Evolutionary conservation across 2,329 filamentous ascomycete genomes (phyloP).

Genomic region (Penicillium palitans): DNA sequence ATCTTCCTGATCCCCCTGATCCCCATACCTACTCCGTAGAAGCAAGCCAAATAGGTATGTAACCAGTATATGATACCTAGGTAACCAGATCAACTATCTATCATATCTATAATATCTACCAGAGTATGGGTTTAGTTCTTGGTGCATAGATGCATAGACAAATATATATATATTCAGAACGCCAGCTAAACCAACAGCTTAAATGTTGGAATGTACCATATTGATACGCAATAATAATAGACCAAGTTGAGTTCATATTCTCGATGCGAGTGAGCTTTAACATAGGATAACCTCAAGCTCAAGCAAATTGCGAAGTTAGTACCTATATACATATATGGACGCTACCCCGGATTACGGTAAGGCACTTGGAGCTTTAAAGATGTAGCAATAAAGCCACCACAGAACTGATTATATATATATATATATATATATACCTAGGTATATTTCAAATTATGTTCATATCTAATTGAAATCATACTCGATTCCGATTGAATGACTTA

Average conservation of each 20-base stretch:
- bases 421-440: too few species aligned
- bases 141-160: background rate
- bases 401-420: background rate
- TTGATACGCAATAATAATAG: background rate
- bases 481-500: background rate
- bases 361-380: background rate
- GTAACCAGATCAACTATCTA: background rate
- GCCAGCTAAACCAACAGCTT: too few species aligned
- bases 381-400: too few species aligned
- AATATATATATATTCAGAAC: background rate
- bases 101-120: background rate
- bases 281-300: background rate
- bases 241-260: background rate
- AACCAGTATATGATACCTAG: background rate
- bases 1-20: background rate
- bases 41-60: background rate
- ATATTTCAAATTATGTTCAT: background rate
- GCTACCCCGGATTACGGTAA: background rate
- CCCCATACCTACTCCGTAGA: too few species aligned
- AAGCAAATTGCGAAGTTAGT: background rate
- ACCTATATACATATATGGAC: background rate
- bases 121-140: background rate
- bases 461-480: background rate
- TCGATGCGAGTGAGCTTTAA: background rate
- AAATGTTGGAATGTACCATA: background rate